Percentiles rank a stretch among this genome's conserved stretches.
Conservation (phyloP, 2,329 filamentous ascomycete genomes). For the Graphilbum ipis-grandicollis region DNA sequence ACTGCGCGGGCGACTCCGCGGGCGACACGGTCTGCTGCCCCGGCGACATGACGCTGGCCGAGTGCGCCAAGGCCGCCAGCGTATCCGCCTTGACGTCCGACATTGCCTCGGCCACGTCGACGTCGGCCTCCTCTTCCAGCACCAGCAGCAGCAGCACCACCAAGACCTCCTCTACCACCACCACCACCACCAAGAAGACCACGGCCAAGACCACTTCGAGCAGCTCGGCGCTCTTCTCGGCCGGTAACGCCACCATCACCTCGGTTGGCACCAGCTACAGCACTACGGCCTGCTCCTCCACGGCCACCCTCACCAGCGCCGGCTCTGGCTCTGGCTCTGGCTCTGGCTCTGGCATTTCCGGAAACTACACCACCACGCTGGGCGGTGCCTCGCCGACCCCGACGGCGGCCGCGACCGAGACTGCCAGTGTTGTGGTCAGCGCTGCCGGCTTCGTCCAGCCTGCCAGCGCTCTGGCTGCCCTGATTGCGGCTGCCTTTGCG, state of each 20-base stretch:
- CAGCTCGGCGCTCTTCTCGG: slow-evolving; percentile 1
- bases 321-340: slow-evolving; percentile 8
- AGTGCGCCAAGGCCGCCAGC: slow-evolving; percentile 36
- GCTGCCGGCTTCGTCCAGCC: slow-evolving; percentile 16
- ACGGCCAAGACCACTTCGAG: slow-evolving; percentile 4
- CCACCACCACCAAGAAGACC: neutral
- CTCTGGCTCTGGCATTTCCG: slow-evolving; percentile 5
- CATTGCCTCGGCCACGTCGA: slow-evolving; percentile 19
- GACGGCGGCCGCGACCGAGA: slow-evolving; percentile 6
- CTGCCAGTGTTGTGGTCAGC: slow-evolving; percentile 15
- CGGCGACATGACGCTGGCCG: slow-evolving; percentile 30
- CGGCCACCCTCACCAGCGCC: slow-evolving; percentile 6
- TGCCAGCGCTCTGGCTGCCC: slow-evolving; percentile 12
- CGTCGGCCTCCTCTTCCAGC: slow-evolving; percentile 13
- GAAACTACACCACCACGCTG: slow-evolving; percentile 7
- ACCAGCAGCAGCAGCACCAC: slow-evolving; percentile 6
- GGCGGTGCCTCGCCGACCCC: slow-evolving; percentile 4
- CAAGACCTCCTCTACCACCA: slow-evolving; percentile 2
- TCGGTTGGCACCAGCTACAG: neutral
- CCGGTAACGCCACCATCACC: slow-evolving; percentile 4
- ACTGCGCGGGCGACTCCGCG: slow-evolving; percentile 34
- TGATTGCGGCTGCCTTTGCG: slow-evolving; percentile 15
- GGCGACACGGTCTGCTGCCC: slow-evolving; percentile 44
- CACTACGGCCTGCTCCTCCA: slow-evolving; percentile 4
- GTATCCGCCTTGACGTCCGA: slow-evolving; percentile 29